These are phyloP conservation scores for Venustampulla echinocandica DNA, from an alignment of 495 filamentous ascomycete genomes.

Conservation along the genomic window DNA sequence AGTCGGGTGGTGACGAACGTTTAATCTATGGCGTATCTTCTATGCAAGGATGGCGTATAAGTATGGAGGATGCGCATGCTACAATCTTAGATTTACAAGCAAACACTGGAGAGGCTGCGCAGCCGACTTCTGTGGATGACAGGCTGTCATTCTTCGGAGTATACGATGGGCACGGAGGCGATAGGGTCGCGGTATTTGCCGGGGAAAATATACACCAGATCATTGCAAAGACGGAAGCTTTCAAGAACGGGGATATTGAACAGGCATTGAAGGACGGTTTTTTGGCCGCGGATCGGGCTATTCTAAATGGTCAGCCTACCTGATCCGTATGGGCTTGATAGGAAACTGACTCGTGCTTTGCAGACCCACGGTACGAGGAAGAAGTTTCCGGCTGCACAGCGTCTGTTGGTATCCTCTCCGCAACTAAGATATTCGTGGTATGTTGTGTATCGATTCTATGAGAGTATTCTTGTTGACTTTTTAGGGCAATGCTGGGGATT, in stretches of 20 bases:
- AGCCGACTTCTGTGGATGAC: slow-evolving; percentile 51
- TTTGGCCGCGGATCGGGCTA: slow-evolving; percentile 89
- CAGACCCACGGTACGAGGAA: slow-evolving; percentile 93
- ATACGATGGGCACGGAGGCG: slow-evolving; percentile 95
- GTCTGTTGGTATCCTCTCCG: slow-evolving; percentile 77
- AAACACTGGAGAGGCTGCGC: slow-evolving; percentile 44
- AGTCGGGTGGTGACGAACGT: slow-evolving; percentile 85
- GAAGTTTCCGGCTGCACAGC: slow-evolving; percentile 98
- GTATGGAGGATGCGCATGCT: slow-evolving; percentile 96
- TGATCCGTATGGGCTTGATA: not conserved
- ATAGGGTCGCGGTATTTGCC: slow-evolving; percentile 88
- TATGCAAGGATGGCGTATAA: slow-evolving; percentile 99
- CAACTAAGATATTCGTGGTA: slow-evolving; percentile 93
- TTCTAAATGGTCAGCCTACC: slow-evolving; percentile 68
- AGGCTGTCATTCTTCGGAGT: slow-evolving; percentile 94
- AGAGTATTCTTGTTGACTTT: not conserved
- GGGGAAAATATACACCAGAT: slow-evolving; percentile 92
- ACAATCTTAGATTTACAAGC: slow-evolving; percentile 73
- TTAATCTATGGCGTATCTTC: slow-evolving; percentile 88
- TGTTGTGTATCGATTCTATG: slow-evolving; percentile 30
- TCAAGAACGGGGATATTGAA: slow-evolving; percentile 83
- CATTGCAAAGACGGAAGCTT: slow-evolving; percentile 85
- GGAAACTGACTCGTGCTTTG: slow-evolving; percentile 19
- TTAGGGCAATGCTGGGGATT: slow-evolving; percentile 95
- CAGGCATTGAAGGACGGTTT: slow-evolving; percentile 97